phyloP scores from a whole-genome alignment of 148 eudicot genomes.

The Fallopia convolvulus region DNA sequence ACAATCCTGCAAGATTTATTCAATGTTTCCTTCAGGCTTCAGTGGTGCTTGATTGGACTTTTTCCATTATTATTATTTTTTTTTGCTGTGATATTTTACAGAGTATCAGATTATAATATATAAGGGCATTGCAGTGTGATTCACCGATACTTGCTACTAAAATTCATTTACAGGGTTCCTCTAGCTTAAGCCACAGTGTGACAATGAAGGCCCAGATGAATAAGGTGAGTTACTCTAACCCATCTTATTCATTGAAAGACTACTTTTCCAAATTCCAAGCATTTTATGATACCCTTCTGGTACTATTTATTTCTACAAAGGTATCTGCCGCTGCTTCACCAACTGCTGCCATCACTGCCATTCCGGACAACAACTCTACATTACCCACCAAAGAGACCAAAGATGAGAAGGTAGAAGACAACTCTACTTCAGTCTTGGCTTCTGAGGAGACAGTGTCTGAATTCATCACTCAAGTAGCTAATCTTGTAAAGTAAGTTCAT shows the following conservation, averaged over 20 bases:
- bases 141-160: neutral
- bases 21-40: neutral
- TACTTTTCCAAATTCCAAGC: slow-evolving; percentile 13
- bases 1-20: neutral
- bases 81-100: neutral
- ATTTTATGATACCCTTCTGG: slow-evolving; percentile 20
- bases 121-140: neutral
- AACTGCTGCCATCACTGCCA: slow-evolving; percentile 24
- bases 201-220: slow-evolving; percentile 51
- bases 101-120: neutral
- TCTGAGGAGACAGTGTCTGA: slow-evolving; percentile 58
- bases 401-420: slow-evolving; percentile 24
- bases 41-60: neutral
- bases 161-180: slow-evolving; percentile 15
- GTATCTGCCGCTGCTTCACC: slow-evolving; percentile 45
- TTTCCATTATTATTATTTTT: neutral
- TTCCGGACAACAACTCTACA: slow-evolving; percentile 29
- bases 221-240: slow-evolving; percentile 36
- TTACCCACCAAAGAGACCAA: slow-evolving; percentile 22
- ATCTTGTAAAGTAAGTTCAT: slow-evolving; percentile 56
- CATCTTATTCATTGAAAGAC: slow-evolving; percentile 15
- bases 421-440: slow-evolving; percentile 28
- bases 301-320: slow-evolving; percentile 33
- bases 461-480: slow-evolving; percentile 59
- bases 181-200: slow-evolving; percentile 30